Evolutionary conservation across 495 filamentous ascomycete species (phyloP).

Genomic region (Xylaria longipes): DNA sequence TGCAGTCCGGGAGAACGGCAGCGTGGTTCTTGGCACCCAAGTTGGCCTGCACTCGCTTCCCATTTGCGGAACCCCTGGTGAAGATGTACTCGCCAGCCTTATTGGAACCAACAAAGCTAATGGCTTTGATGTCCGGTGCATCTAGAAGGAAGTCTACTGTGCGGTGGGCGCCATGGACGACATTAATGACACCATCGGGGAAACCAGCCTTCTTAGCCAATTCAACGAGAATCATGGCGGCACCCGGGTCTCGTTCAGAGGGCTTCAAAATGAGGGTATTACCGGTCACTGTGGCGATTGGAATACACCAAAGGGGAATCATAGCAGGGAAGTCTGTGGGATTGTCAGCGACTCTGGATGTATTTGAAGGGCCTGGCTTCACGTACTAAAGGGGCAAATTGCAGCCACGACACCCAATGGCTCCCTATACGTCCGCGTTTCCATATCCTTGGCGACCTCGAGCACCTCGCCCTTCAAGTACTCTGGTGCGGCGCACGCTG

Average conservation of each 20-base stretch:
- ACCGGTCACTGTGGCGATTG: conserved; percentile 90
- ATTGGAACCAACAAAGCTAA: conserved; percentile 96
- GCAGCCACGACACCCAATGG: conserved; percentile 93
- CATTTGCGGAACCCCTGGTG: conserved; percentile 85
- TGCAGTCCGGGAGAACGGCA: conserved; percentile 91
- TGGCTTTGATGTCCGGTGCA: conserved; percentile 95
- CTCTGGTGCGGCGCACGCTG: conserved; percentile 91
- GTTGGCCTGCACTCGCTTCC: conserved; percentile 94
- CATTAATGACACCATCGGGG: conserved; percentile 91
- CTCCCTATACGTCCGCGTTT: conserved; percentile 91
- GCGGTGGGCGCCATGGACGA: conserved; percentile 88
- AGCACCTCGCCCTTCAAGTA: conserved; percentile 93
- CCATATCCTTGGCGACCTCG: conserved; percentile 99
- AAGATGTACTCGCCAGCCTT: conserved; percentile 98
- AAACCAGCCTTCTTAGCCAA: conserved; percentile 90
- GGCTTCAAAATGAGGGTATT: conserved; percentile 97
- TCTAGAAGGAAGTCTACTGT: conserved; percentile 98
- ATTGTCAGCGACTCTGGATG: conserved; percentile 27
- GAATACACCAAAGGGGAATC: conserved; percentile 98
- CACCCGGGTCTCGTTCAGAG: conserved; percentile 97
- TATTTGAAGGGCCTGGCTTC: not conserved
- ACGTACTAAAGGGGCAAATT: conserved; percentile 97
- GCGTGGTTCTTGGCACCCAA: conserved; percentile 99
- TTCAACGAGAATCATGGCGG: conserved; percentile 96
- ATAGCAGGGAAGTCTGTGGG: conserved; percentile 93